A percentile compares a stretch with the other conserved stretches of the same genome.
Conservation (phyloP, 768 basidiomycete genomes). For the Auriscalpium microsporum region DNA sequence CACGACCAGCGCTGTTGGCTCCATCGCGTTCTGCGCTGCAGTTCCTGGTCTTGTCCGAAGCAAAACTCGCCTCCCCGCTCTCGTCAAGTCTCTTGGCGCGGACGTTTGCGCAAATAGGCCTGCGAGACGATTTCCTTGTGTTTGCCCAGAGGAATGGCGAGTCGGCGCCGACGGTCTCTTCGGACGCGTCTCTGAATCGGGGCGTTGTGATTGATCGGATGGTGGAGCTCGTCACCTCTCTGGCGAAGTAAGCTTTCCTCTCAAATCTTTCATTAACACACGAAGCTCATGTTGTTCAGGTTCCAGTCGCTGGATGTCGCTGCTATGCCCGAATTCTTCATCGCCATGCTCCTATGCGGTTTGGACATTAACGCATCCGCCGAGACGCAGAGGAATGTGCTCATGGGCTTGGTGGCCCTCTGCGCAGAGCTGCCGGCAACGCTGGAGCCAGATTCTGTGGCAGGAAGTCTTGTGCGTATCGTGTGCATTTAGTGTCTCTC, state of each 20-base stretch:
- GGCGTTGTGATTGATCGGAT: background rate
- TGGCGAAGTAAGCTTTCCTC: background rate
- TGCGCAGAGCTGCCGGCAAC: slow-evolving; percentile 31
- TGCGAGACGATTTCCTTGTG: background rate
- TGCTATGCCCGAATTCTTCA: slow-evolving; percentile 41
- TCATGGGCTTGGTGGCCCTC: slow-evolving; percentile 37
- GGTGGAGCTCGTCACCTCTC: background rate
- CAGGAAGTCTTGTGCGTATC: slow-evolving; percentile 9
- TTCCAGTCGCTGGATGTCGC: slow-evolving; percentile 26
- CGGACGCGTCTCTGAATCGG: too few species aligned
- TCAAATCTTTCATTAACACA: background rate
- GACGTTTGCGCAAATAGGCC: background rate
- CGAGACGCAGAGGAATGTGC: slow-evolving; percentile 39
- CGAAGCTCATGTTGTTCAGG: slow-evolving; percentile 15
- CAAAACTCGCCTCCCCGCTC: too few species aligned
- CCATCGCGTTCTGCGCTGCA: background rate
- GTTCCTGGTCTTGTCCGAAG: background rate
- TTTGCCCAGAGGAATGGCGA: too few species aligned
- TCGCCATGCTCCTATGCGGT: slow-evolving; percentile 44
- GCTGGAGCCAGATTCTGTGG: slow-evolving; percentile 18
- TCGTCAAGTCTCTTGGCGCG: background rate
- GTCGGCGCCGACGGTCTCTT: too few species aligned
- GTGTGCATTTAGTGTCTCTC: background rate
- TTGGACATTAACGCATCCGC: slow-evolving; percentile 43
- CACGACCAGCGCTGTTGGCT: slow-evolving; percentile 2